A percentile compares a stretch with the other conserved stretches of the same genome.
Evolutionary conservation across 148 eudicot genomes (phyloP).

Genomic region (Gaultheria prostrata): DNA sequence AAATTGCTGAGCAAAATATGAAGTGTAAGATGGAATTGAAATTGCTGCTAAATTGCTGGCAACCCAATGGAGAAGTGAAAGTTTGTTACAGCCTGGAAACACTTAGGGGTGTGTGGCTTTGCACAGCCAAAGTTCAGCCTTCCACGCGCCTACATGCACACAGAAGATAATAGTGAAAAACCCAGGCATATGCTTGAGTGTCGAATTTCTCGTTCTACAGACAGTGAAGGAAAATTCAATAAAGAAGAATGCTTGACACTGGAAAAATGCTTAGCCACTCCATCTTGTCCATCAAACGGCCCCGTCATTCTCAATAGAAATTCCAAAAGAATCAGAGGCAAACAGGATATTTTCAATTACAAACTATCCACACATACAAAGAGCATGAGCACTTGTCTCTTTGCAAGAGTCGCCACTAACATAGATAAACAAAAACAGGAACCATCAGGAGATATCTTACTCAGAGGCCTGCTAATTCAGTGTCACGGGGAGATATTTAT

Average conservation of each 20-base stretch:
- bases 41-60: neutral
- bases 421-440: neutral
- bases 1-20: neutral
- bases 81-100: neutral
- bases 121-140: neutral
- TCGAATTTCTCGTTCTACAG: neutral
- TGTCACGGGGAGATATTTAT: neutral
- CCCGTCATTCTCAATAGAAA: neutral
- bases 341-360: neutral
- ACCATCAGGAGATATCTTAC: neutral
- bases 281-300: neutral
- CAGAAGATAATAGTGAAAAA: neutral
- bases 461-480: neutral
- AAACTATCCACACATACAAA: neutral
- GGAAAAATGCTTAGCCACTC: neutral
- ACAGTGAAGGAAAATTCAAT: neutral
- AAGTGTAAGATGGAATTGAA: neutral
- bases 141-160: neutral
- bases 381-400: conserved; percentile 4
- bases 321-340: neutral
- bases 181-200: neutral
- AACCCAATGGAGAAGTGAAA: neutral
- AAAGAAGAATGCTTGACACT: neutral
- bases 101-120: neutral
- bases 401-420: neutral